Conservation (phyloP, 148 eudicot species). For the Talinum fruticosum region DNA sequence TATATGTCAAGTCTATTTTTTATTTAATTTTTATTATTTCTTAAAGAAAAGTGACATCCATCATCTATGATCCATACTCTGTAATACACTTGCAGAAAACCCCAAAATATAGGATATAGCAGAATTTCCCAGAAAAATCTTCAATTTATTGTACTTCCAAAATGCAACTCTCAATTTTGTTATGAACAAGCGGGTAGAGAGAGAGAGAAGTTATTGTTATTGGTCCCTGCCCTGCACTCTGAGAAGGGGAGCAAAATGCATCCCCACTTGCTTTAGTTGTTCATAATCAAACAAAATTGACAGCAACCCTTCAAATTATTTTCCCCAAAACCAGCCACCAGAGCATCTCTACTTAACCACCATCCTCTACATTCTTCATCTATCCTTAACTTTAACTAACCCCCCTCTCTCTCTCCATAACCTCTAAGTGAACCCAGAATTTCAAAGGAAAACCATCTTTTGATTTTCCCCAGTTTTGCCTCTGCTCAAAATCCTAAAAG, state of each 20-base stretch:
- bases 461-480: conserved; percentile 18
- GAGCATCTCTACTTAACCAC: background rate
- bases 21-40: too few species aligned
- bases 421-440: background rate
- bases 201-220: background rate
- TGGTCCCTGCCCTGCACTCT: background rate
- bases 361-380: background rate
- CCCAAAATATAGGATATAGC: background rate
- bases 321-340: background rate
- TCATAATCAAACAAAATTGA: conserved; percentile 2
- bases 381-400: background rate
- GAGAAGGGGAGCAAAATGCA: background rate
- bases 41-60: too few species aligned
- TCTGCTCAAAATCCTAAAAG: background rate
- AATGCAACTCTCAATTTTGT: background rate
- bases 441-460: background rate
- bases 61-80: background rate
- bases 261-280: background rate
- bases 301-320: background rate
- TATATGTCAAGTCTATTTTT: too few species aligned
- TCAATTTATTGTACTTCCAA: background rate
- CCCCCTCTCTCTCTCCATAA: background rate
- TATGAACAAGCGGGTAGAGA: background rate
- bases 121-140: background rate
- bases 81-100: conserved; percentile 1